A percentile compares a stretch with the other conserved stretches of the same genome.
phyloP scores from a whole-genome alignment of 2,329 filamentous ascomycete genomes.

The Exophiala dermatitidis region DNA sequence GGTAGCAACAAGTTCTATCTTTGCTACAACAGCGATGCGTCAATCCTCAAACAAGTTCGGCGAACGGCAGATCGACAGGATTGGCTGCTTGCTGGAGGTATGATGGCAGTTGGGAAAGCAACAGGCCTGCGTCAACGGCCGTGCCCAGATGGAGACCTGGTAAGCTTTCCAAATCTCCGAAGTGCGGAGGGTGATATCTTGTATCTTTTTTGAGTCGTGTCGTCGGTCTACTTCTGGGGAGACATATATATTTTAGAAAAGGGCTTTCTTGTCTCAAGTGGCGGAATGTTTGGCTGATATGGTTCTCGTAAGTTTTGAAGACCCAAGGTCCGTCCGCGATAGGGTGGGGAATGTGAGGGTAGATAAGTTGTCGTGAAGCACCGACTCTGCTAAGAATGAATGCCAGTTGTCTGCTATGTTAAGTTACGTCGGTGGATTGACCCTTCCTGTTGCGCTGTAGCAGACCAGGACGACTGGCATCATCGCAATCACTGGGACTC shows the following conservation, averaged over 20 bases:
- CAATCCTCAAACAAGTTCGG: slow-evolving; percentile 20
- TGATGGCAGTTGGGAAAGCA: slow-evolving; percentile 1
- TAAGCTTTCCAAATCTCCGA: slow-evolving; percentile 1
- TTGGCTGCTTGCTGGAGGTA: slow-evolving; percentile 10
- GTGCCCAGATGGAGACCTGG: slow-evolving; percentile 1
- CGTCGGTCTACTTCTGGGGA: not conserved
- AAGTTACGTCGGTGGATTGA: slow-evolving; percentile 21
- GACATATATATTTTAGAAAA: not conserved
- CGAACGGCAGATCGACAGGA: slow-evolving; percentile 25
- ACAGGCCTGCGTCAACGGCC: slow-evolving; percentile 4
- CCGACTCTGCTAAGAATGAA: not conserved
- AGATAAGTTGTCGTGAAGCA: slow-evolving; percentile 20
- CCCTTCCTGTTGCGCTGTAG: slow-evolving; percentile 5
- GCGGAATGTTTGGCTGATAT: slow-evolving; percentile 15
- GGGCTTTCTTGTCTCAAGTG: slow-evolving; percentile 3
- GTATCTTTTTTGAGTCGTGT: not conserved
- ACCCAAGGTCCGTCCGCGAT: slow-evolving; percentile 6
- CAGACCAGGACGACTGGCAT: slow-evolving; percentile 12
- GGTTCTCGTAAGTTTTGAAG: slow-evolving; percentile 9
- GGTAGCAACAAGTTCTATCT: slow-evolving; percentile 12
- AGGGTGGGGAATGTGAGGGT: slow-evolving; percentile 21
- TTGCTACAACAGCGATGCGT: slow-evolving; percentile 6
- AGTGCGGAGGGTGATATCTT: not conserved
- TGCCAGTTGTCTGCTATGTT: not conserved
- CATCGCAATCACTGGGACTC: slow-evolving; percentile 12